A percentile compares a stretch with the other conserved stretches of the same genome.
These are phyloP conservation scores for Leccinum obscurum DNA, from an alignment of 768 basidiomycete species.

Conservation along the genomic window DNA sequence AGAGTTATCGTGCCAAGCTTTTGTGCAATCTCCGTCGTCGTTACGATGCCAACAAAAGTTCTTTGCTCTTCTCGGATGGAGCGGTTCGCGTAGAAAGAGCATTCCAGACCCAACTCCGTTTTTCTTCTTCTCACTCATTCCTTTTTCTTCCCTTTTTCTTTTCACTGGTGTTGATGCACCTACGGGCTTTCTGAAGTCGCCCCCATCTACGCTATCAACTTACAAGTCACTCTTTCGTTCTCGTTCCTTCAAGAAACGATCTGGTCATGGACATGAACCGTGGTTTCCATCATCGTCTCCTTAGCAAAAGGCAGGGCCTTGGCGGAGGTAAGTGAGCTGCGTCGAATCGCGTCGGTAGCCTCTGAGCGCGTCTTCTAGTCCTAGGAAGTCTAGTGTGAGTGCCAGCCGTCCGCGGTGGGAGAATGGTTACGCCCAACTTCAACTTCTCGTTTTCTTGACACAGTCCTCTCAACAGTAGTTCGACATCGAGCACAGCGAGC, in stretches of 20 bases:
- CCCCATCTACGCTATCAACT: background rate
- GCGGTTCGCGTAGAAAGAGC: conserved; percentile 1
- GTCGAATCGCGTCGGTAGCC: background rate
- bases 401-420: background rate
- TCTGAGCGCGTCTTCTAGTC: conserved; percentile 12
- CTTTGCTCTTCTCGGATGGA: background rate
- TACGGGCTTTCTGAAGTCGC: background rate
- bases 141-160: background rate
- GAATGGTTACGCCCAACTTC: background rate
- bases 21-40: conserved; percentile 1
- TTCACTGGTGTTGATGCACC: conserved; percentile 11
- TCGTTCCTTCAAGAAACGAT: conserved; percentile 15
- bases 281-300: conserved; percentile 19
- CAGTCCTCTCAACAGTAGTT: conserved; percentile 9
- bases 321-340: conserved; percentile 27
- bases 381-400: conserved; percentile 27
- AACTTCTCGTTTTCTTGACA: conserved; percentile 8
- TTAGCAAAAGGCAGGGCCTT: conserved; percentile 30
- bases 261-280: conserved; percentile 23
- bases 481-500: conserved; percentile 2
- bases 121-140: background rate
- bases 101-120: background rate
- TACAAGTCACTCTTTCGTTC: conserved; percentile 26
- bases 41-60: conserved; percentile 34
- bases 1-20: background rate